phyloP scores from a whole-genome alignment of 345 rosid species.

The Mangifera indica region DNA sequence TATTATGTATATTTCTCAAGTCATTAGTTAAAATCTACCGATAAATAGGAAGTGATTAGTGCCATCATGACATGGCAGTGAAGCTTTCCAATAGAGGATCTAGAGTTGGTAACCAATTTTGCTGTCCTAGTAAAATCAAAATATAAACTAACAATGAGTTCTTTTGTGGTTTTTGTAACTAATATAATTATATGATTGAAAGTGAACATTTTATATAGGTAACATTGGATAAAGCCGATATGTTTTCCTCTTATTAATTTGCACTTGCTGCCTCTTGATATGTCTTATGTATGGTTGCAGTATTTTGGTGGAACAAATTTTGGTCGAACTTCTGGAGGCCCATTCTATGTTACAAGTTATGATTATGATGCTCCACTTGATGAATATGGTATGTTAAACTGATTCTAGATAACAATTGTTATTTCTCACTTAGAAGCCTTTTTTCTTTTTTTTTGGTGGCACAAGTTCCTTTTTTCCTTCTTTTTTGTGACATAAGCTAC shows the following conservation, averaged over 20 bases:
- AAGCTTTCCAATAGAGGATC: neutral
- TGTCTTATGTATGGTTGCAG: conserved; percentile 49
- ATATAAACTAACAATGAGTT: too few species aligned
- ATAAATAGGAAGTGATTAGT: neutral
- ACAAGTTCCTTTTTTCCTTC: neutral
- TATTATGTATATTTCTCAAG: neutral
- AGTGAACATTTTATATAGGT: neutral
- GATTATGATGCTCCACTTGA: conserved; percentile 98
- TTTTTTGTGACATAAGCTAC: conserved; percentile 4
- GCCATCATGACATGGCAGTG: neutral
- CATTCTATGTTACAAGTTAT: conserved; percentile 82
- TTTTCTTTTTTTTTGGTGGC: neutral
- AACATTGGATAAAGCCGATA: neutral
- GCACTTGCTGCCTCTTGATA: conserved; percentile 23
- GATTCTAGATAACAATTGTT: neutral
- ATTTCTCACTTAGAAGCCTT: neutral
- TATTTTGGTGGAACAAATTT: conserved; percentile 99
- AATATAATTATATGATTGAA: neutral
- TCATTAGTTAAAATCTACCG: neutral
- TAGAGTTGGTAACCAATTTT: neutral
- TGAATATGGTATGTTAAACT: conserved; percentile 74
- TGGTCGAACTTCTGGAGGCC: conserved; percentile 96
- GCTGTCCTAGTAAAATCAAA: neutral
- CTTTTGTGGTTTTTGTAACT: neutral
- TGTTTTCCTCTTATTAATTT: conserved; percentile 8